phyloP scores from a whole-genome alignment of 2,329 filamentous ascomycete species.

The Monilinia polystroma region DNA sequence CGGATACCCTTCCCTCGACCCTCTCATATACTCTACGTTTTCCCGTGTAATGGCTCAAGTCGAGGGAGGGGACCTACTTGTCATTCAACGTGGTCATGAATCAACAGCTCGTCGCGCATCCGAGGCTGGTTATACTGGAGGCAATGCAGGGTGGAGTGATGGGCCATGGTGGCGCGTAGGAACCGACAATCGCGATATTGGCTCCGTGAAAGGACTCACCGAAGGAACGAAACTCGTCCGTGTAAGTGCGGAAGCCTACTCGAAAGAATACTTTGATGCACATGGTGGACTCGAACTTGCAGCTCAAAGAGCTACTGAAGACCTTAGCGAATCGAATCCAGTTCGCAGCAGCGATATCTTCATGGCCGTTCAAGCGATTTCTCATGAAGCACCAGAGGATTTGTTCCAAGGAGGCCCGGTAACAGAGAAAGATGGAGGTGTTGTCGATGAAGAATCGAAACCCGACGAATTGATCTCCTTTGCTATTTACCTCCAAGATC shows the following conservation, averaged over 20 bases:
- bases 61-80: conserved; percentile 90
- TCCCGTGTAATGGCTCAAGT: conserved; percentile 98
- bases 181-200: conserved; percentile 70
- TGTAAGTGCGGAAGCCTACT: conserved; percentile 84
- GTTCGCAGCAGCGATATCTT: conserved; percentile 94
- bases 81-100: conserved; percentile 91
- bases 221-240: conserved; percentile 91
- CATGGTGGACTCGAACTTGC: conserved; percentile 79
- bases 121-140: conserved; percentile 56
- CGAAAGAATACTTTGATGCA: conserved; percentile 76
- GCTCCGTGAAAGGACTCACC: conserved; percentile 73
- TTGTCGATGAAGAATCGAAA: conserved; percentile 51
- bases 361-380: conserved; percentile 87
- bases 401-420: conserved; percentile 65
- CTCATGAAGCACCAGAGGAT: conserved; percentile 59
- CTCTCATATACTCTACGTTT: conserved; percentile 88
- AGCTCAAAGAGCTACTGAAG: conserved; percentile 74
- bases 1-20: conserved; percentile 91
- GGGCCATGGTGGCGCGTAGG: conserved; percentile 92
- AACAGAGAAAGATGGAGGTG: conserved; percentile 54
- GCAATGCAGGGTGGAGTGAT: conserved; percentile 75
- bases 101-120: conserved; percentile 67
- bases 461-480: conserved; percentile 67
- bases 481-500: conserved; percentile 79
- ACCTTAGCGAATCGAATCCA: conserved; percentile 79